Percentiles rank a stretch among this genome's conserved stretches.
Conservation (phyloP, 306 rosid genomes). For the Cicer arietinum region DNA sequence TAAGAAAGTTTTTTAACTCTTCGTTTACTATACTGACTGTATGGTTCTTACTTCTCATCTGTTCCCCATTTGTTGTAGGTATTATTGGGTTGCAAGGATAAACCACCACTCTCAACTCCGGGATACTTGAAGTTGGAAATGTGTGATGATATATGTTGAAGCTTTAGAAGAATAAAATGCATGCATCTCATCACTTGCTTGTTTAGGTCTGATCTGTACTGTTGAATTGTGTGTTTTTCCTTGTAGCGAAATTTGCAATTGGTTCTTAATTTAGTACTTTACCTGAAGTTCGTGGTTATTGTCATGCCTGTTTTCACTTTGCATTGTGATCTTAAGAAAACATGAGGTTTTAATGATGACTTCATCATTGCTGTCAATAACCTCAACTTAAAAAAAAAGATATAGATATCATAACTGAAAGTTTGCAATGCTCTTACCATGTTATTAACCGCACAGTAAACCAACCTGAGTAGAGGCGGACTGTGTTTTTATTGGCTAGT, state of each 20-base stretch:
- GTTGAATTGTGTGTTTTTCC: conserved; percentile 22
- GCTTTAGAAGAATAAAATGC: conserved; percentile 46
- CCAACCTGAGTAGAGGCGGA: background rate
- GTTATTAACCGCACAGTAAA: background rate
- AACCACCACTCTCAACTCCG: conserved; percentile 12
- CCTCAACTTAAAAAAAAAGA: background rate
- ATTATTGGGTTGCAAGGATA: conserved; percentile 90
- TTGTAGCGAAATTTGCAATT: conserved; percentile 9
- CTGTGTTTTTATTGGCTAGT: background rate
- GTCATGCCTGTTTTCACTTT: background rate
- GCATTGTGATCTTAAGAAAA: conserved; percentile 2
- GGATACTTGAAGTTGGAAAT: conserved; percentile 23
- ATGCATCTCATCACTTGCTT: conserved; percentile 10
- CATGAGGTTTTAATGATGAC: background rate
- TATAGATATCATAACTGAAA: background rate
- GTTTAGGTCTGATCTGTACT: conserved; percentile 45
- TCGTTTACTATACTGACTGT: conserved; percentile 29
- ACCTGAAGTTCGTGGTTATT: conserved; percentile 25
- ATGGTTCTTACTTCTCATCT: background rate
- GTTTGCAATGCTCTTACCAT: background rate
- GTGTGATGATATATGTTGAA: background rate
- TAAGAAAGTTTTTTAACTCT: background rate
- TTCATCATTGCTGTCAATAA: background rate
- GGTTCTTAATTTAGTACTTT: background rate
- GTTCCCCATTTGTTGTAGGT: conserved; percentile 49